Conservation (phyloP, 139 green algal genomes). For the Pseudopediastrum boryanum region DNA sequence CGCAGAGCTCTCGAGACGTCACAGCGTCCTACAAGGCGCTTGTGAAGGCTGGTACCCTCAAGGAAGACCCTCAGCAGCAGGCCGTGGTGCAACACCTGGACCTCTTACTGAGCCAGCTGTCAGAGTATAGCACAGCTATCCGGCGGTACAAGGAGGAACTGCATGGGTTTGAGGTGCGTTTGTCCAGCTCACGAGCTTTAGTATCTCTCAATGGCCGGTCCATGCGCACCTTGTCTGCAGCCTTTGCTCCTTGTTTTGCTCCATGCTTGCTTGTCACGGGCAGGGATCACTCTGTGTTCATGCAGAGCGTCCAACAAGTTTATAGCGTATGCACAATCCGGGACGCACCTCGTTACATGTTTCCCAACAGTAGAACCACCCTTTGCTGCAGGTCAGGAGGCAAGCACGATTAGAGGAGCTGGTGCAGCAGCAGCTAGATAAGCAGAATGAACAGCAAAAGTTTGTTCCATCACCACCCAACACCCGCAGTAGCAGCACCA, state of each 20-base stretch:
- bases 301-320: background rate
- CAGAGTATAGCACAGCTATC: background rate
- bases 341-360: background rate
- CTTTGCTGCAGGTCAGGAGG: background rate
- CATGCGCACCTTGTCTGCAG: background rate
- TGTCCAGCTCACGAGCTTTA: background rate
- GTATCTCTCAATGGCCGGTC: background rate
- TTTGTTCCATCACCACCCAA: constrained; percentile 2
- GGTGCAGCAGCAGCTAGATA: background rate
- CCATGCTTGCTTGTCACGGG: background rate
- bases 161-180: constrained; percentile 10
- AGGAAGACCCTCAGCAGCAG: constrained; percentile 36
- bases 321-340: background rate
- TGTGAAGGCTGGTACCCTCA: constrained; percentile 17
- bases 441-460: too few relatives aligned
- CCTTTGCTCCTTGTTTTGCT: background rate
- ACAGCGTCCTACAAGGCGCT: constrained; percentile 37
- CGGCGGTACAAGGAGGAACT: background rate
- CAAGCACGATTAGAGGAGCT: constrained; percentile 9
- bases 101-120: constrained; percentile 19
- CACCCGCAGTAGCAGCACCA: constrained; percentile 5
- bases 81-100: constrained; percentile 15
- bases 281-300: background rate
- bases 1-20: too few relatives aligned
- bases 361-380: background rate